Base-by-base conservation (phyloP, 306 rosid genomes). In the Abrus precatorius region DNA sequence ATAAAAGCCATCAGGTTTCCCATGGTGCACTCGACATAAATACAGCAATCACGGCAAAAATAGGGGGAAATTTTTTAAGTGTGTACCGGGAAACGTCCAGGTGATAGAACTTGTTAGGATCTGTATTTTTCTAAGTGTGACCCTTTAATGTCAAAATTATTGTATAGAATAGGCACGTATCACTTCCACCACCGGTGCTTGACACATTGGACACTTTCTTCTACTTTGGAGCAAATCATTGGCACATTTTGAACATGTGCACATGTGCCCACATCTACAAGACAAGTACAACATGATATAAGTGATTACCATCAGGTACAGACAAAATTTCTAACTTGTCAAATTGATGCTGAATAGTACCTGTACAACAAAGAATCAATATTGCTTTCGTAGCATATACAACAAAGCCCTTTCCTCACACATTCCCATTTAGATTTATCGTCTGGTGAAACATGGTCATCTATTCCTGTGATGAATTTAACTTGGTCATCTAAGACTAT, bases 221-320 rank as follows among this genome's bases (percentile, higher is more conserved):
- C 78, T 74, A 41, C 83, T 87, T 79, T 82, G 85, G 20, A 89
- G 90, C 94, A 96, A 87, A 75, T 77, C 88, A 36, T 82, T 83
- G 32, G 99, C 98, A 85, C 99, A 96, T 80, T 87, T 90, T 65
- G 94, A 79, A 86, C 98, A 96, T 30, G 97, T 84, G 85, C 99
- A 96, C 97, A 93, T 93, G 90, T 96, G 99, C 61, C 99, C 99
- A 63, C 99, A 96, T 92, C 98, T 96, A 89, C 64, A 47, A 55
- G 54, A 77, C 33, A 72, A 50, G 73, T 69, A 70, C 41, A 32
- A 9, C 41, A 11, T 41, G 14, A 66, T 49, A 43, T 59, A 41
- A 62, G 69, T 48, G 64, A 71, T 64, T 71, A 41, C 7, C 65
- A 59, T 60, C 56, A 47, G 43, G 61, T n/a, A 49, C 27, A 80